Evolutionary conservation across 2,329 filamentous ascomycete genomes (phyloP).

Genomic region (Colletotrichum orchidophilum): DNA sequence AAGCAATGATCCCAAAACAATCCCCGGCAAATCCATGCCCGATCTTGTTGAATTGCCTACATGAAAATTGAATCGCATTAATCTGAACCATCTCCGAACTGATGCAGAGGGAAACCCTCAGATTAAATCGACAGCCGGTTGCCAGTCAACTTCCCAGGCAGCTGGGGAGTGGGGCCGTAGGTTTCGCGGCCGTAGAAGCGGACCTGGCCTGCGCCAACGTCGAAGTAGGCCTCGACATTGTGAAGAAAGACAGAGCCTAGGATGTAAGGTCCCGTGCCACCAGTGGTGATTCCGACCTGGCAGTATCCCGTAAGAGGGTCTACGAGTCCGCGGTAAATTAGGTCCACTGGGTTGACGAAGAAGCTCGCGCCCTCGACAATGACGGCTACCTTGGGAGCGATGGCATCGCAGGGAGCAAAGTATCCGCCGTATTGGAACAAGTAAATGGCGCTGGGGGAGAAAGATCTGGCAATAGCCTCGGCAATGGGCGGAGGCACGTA

Average conservation of each 20-base stretch:
- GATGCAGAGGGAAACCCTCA: background rate
- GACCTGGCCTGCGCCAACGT: conserved; percentile 57
- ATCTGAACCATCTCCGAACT: background rate
- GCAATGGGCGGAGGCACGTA: conserved; percentile 61
- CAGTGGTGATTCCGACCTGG: conserved; percentile 56
- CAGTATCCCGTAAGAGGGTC: conserved; percentile 59
- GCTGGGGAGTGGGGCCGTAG: conserved; percentile 24
- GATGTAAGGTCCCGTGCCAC: conserved; percentile 57
- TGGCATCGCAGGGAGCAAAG: conserved; percentile 59
- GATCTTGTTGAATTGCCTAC: background rate
- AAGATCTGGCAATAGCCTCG: conserved; percentile 56
- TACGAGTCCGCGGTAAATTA: conserved; percentile 54
- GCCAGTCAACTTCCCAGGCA: conserved; percentile 9
- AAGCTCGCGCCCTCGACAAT: conserved; percentile 54
- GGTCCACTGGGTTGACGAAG: conserved; percentile 57
- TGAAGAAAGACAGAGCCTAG: conserved; percentile 61
- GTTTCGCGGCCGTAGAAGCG: conserved; percentile 48
- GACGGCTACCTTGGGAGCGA: conserved; percentile 55
- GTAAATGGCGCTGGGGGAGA: conserved; percentile 57
- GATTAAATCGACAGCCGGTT: background rate
- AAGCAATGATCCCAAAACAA: background rate
- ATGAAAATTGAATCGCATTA: background rate
- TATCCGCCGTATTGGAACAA: conserved; percentile 57
- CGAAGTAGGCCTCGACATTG: conserved; percentile 60
- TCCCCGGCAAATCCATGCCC: background rate